Evolutionary conservation across 2,329 filamentous ascomycete genomes (phyloP).

Genomic region (Pyricularia sp.): DNA sequence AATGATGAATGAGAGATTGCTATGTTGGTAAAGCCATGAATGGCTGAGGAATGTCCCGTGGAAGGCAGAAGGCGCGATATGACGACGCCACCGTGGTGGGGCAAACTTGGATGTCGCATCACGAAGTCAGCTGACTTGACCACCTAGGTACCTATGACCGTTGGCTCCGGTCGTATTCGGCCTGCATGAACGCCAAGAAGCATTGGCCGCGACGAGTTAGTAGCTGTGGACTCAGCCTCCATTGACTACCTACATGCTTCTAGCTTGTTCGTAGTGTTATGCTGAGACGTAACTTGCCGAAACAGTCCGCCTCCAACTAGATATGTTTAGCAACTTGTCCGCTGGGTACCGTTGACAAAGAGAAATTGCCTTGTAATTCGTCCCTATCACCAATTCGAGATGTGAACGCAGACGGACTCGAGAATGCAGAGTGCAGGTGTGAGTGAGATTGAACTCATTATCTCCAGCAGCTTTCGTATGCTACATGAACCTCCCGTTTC

Average conservation of each 20-base stretch:
- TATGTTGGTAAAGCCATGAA: background rate
- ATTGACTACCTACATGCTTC: background rate
- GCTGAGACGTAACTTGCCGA: background rate
- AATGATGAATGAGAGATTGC: background rate
- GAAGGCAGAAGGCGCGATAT: background rate
- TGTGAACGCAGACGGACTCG: background rate
- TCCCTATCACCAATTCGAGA: background rate
- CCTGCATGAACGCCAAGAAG: background rate
- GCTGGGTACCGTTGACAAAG: background rate
- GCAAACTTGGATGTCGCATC: background rate
- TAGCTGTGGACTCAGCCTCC: background rate
- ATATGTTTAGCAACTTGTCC: background rate
- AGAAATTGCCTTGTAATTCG: background rate
- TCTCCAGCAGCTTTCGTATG: background rate
- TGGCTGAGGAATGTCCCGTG: background rate
- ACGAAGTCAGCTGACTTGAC: background rate
- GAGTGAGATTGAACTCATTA: background rate
- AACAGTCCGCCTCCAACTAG: background rate
- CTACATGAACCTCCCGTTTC: background rate
- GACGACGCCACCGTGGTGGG: background rate
- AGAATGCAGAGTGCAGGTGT: background rate
- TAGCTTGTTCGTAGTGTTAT: background rate
- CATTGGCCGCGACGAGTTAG: background rate
- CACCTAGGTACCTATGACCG: too few species aligned
- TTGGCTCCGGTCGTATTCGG: background rate